Conservation (phyloP, 768 basidiomycete genomes). For the Rhizopogon sp. region DNA sequence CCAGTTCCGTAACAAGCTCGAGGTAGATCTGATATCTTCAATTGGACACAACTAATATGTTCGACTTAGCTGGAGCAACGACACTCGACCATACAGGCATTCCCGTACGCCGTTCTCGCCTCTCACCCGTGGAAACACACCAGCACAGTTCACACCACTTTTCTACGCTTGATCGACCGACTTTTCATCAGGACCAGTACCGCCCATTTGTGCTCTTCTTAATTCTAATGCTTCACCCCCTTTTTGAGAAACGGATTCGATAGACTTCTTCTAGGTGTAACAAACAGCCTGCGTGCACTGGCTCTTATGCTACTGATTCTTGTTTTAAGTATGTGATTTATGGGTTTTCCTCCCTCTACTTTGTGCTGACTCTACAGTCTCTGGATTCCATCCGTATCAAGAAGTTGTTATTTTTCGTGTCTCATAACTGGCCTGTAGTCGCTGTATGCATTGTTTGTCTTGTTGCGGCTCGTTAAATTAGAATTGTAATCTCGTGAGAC, state of each 20-base stretch:
- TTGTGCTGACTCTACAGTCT: not conserved
- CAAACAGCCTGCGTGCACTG: not conserved
- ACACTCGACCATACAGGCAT: conserved; percentile 13
- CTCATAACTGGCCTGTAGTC: not conserved
- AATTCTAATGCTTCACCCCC: not conserved
- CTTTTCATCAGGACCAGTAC: not conserved
- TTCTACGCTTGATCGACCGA: conserved; percentile 15
- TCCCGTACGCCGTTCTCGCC: conserved; percentile 10
- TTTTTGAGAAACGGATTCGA: not conserved
- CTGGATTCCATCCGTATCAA: not conserved
- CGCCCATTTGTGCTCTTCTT: conserved; percentile 2
- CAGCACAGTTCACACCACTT: conserved; percentile 4
- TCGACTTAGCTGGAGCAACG: conserved; percentile 25
- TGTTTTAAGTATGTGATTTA: not conserved
- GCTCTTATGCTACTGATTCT: not conserved
- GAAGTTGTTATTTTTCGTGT: not conserved
- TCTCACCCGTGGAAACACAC: conserved; percentile 11
- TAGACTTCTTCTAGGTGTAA: not conserved
- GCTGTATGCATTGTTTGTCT: not conserved
- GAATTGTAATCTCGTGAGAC: too few relatives aligned
- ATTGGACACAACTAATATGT: not conserved
- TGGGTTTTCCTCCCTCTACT: not conserved
- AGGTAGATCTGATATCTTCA: conserved; percentile 17
- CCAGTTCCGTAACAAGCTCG: conserved; percentile 28
- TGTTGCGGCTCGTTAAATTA: not conserved